Percentiles rank a stretch among this genome's conserved stretches.
Conservation (phyloP, 2,329 filamentous ascomycete genomes). For the Sporothrix inflata region DNA sequence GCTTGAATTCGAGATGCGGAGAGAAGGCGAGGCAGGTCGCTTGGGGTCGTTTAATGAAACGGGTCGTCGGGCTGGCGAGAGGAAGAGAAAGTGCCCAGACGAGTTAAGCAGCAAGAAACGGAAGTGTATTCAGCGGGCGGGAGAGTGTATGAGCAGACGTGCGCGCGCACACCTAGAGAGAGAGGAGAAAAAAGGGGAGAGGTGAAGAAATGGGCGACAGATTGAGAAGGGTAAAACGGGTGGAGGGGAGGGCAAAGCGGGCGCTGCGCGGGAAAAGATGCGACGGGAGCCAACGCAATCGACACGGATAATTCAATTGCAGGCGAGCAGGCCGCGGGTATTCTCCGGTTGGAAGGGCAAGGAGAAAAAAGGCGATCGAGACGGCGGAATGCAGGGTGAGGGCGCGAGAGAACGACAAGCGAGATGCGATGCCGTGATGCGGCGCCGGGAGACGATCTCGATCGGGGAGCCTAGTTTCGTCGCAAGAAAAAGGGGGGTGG, state of each 20-base stretch:
- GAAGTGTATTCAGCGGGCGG: neutral
- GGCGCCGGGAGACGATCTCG: constrained; percentile 9
- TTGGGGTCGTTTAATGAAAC: neutral
- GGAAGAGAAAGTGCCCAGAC: too few species aligned
- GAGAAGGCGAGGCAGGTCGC: neutral
- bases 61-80: neutral
- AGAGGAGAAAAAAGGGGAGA: neutral
- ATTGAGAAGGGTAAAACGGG: constrained; percentile 9
- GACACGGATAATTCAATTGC: constrained; percentile 5
- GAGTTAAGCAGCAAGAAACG: neutral
- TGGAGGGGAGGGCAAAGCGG: neutral
- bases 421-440: constrained; percentile 18
- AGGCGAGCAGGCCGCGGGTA: constrained; percentile 20
- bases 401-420: neutral
- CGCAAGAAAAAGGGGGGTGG: neutral
- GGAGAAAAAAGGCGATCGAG: neutral
- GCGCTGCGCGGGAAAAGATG: constrained; percentile 16
- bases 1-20: neutral
- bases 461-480: neutral
- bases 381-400: neutral
- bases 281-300: constrained; percentile 22
- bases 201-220: neutral
- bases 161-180: neutral
- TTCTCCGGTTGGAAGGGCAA: neutral
- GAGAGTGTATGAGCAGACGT: neutral